A percentile compares a stretch with the other conserved stretches of the same genome.
Conservation (phyloP, 495 filamentous ascomycete species). For the Aspergillus saccharolyticus region DNA sequence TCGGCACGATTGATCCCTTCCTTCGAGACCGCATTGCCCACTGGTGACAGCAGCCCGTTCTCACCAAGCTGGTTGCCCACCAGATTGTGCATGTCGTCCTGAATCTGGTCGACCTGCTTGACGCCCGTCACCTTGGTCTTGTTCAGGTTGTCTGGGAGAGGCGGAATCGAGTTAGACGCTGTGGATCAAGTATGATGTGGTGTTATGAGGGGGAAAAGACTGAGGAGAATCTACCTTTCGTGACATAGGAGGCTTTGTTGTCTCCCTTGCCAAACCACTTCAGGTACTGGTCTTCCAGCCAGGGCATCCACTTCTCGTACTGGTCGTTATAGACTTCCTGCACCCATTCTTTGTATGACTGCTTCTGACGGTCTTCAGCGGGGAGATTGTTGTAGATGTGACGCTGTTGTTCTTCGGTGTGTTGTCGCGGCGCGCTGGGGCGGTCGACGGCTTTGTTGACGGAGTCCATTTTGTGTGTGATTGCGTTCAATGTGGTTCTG, state of each 20-base stretch:
- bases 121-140: conserved; percentile 62
- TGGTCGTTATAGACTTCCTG: conserved; percentile 56
- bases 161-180: too few species aligned
- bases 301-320: conserved; percentile 70
- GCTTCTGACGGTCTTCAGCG: conserved; percentile 16
- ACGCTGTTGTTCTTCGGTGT: conserved; percentile 19
- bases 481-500: background rate
- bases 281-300: conserved; percentile 68
- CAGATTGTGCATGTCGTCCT: conserved; percentile 56
- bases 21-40: conserved; percentile 55
- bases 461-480: conserved; percentile 3
- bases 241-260: conserved; percentile 63
- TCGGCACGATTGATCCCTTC: conserved; percentile 63
- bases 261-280: conserved; percentile 63
- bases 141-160: conserved; percentile 59
- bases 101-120: conserved; percentile 56
- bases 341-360: conserved; percentile 48
- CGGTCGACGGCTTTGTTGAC: conserved; percentile 6
- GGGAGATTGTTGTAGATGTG: conserved; percentile 16
- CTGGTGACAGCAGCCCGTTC: conserved; percentile 54
- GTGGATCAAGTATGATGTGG: background rate
- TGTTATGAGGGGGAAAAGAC: background rate
- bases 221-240: conserved; percentile 45
- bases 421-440: background rate
- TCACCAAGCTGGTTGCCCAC: conserved; percentile 58